phyloP scores from a whole-genome alignment of 108 stramenopile species.

The Skeletonema marinoi region DNA sequence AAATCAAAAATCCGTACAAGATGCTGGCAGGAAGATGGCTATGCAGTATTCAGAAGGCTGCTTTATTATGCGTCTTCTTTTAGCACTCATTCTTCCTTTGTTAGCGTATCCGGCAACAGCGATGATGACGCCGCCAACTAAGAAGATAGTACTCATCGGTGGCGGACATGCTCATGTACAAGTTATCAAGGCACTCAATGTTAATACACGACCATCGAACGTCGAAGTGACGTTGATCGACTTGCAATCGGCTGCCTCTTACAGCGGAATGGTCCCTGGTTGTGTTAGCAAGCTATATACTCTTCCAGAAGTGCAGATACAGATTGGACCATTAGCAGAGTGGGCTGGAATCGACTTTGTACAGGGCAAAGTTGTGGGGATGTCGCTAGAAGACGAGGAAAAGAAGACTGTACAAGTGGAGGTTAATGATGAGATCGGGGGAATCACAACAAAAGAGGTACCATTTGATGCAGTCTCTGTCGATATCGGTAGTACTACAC shows the following conservation, averaged over 20 bases:
- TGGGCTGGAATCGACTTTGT: conserved; percentile 81
- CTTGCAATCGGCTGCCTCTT: conserved; percentile 80
- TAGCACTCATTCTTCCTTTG: background rate
- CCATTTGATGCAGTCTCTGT: conserved; percentile 76
- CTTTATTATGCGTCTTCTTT: background rate
- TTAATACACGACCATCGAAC: conserved; percentile 54
- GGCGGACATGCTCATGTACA: conserved; percentile 97
- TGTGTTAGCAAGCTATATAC: conserved; percentile 80
- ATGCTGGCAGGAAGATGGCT: no score
- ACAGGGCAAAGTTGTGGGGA: conserved; percentile 68
- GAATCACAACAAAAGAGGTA: conserved; percentile 17
- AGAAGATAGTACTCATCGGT: conserved; percentile 89
- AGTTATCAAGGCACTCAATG: conserved; percentile 90
- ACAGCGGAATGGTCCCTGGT: conserved; percentile 98
- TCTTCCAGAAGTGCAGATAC: conserved; percentile 66
- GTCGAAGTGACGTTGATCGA: conserved; percentile 92
- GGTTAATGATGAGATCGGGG: conserved; percentile 6
- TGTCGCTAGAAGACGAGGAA: conserved; percentile 48
- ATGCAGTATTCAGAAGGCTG: no score
- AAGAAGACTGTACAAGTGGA: conserved; percentile 45
- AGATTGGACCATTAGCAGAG: conserved; percentile 61
- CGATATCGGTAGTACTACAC: conserved; percentile 86
- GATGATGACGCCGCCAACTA: background rate
- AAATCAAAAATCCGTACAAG: no score
- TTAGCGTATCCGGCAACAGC: background rate